Base-by-base conservation (phyloP, 2,329 filamentous ascomycete genomes). In the Fusarium sp. region DNA sequence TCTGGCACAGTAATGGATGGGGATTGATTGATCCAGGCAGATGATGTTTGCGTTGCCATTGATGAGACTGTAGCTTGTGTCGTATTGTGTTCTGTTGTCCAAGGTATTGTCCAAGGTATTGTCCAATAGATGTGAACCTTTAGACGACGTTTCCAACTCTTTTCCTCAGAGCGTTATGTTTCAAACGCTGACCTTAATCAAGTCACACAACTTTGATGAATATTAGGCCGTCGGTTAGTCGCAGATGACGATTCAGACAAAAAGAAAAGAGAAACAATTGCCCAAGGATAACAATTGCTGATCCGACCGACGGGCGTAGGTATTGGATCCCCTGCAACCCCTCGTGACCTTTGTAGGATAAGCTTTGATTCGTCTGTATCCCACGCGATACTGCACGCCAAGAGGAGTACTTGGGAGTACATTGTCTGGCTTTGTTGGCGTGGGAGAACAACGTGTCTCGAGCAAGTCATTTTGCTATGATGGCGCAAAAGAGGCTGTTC, bases 291-390 rank as follows among this genome's bases (percentile, higher is more conserved):
- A 35, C 49, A 35, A 38, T 64, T 66, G 71, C 62, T 73, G 71
- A 74, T 73, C 57, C 67, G 62, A 71, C 67, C 67, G 67, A 60
- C 63, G 44, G 44, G 57, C 66, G 66, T 52, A 52, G 49, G 31
- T 38, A 41, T 66, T 55, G 70, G 56, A 60, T 62, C 54, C 47
- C 71, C 49, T 60, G 70, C 48, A 59, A 54, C 51, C 42, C 67
- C 71, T 72, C 71, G 71, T 74, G 71, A 74, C 67, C 62, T 60
- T 64, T 62, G 45, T 58, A 69, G 41, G 39, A 66, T 66, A 62
- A 58, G 41, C 60, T 42, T 51, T 74, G 72, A 74, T 74, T 74
- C 72, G 72, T 58, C 55, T 67, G 63, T 17, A 49, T 69, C 54
- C 67, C 67, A 70, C 59, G 67, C 55, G 66, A 65, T 59, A 58